Evolutionary conservation across 1,284 basidiomycete species (phyloP).

Genomic region (Hortiboletus rubellus): DNA sequence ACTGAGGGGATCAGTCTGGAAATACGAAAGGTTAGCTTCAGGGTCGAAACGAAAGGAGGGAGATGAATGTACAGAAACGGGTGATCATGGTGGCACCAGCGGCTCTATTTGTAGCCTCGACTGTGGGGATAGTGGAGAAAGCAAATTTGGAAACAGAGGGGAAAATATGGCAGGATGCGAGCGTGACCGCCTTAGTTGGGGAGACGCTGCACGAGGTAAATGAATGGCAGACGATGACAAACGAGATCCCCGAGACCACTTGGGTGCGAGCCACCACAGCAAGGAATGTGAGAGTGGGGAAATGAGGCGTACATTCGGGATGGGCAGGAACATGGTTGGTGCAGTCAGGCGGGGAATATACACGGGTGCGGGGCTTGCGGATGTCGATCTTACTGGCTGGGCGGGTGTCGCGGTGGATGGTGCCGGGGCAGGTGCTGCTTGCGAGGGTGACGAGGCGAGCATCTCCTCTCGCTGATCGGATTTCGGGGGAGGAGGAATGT

Average conservation of each 20-base stretch:
- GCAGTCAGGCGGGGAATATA: constrained; percentile 58
- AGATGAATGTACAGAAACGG: constrained; percentile 6
- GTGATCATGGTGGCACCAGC: constrained; percentile 7
- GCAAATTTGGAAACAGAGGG: constrained; percentile 1
- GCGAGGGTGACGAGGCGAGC: neutral
- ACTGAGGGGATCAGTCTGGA: constrained; percentile 79
- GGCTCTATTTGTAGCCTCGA: constrained; percentile 7
- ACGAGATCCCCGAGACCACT: constrained; percentile 21
- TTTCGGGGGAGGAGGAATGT: constrained; percentile 19
- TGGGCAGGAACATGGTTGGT: constrained; percentile 78
- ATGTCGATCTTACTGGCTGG: constrained; percentile 36
- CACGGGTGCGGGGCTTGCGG: constrained; percentile 37
- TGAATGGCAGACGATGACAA: constrained; percentile 35
- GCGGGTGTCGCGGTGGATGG: constrained; percentile 20
- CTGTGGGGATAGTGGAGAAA: neutral
- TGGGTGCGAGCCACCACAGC: constrained; percentile 60
- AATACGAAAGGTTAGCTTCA: constrained; percentile 30
- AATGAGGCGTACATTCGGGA: constrained; percentile 69
- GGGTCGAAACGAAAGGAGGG: neutral
- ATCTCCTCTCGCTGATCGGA: constrained; percentile 36
- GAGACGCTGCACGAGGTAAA: constrained; percentile 5
- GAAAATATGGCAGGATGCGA: neutral
- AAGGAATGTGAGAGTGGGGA: constrained; percentile 44
- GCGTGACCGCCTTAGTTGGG: neutral
- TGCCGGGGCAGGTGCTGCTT: too few relatives aligned